Base-by-base conservation (phyloP, 768 basidiomycete species). In the Suillus paluster region DNA sequence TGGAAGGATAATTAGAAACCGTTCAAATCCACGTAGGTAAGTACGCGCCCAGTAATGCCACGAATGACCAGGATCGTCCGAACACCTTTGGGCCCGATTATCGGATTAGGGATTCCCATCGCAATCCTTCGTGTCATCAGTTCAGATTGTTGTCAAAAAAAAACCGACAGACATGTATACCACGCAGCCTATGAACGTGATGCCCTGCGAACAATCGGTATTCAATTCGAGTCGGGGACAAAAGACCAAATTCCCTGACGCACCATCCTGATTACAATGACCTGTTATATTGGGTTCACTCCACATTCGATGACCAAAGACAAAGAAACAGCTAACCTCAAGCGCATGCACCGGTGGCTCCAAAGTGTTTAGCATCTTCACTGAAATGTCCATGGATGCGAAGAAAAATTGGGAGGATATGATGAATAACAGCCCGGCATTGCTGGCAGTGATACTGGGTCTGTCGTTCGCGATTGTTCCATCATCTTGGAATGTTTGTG, bases 31-130 rank as follows among this genome's bases (percentile, higher is more conserved):
- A 27, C 7, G 14, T 2, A 55, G 36, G 23, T 39, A 5, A 55
- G 30, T 25, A 68, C 80, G 39, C 59, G 89, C 84, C 91, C 91
- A n/a, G 81, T 75, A 63, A 89, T 73, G 0, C 91, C 90, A 63
- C 92, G 78, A 11, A 81, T 70, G 1, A 81, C 72, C 3, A 93
- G 77, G 5, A 90, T 72, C 8, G 76, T 60, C 41, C 91, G 80
- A 9, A 94, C 84, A 2, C 81, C 89, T 48, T 86, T 86, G 0
- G 92, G 92, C 0, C 91, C 92, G 0, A 87, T 66, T 27, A 87
- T 72, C 0, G 90, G 90, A 68, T 94, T 77, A 4, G 79, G 80
- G 5, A 86, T 76, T 23, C 75, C 76, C 50, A 67, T 75, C n/a
- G 72, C 76, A 66, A 63, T 70, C 81, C 77, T 80, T 67, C 12